phyloP scores from a whole-genome alignment of 208 protist species.

The Trichomonas gallinae region DNA sequence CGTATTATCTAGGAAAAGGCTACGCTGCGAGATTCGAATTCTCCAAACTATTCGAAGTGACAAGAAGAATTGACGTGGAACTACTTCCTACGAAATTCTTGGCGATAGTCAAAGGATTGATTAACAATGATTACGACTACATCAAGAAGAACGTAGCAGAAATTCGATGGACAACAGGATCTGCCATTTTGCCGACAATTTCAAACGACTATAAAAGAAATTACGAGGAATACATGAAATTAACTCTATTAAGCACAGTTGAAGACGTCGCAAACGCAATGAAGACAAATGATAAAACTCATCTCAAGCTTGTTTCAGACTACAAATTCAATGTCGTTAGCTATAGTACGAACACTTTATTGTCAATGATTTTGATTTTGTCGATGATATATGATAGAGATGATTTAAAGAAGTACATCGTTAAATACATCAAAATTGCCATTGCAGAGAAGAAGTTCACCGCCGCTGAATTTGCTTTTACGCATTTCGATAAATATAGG shows the following conservation, averaged over 20 bases:
- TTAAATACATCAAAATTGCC: neutral
- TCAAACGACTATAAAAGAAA: neutral
- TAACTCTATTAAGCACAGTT: neutral
- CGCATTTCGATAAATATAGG: neutral
- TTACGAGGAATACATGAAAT: neutral
- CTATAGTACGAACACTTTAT: neutral
- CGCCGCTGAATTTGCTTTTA: neutral
- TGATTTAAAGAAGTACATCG: neutral
- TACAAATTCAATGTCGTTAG: neutral
- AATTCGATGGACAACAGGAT: neutral
- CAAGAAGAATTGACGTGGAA: neutral
- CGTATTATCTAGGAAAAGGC: neutral
- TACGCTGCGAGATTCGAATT: neutral
- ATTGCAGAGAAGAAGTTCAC: neutral
- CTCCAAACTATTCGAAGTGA: neutral
- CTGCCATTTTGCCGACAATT: neutral
- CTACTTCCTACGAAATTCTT: neutral
- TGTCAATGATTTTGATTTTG: neutral
- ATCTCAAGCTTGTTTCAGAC: neutral
- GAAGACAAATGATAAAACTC: neutral
- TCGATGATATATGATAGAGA: neutral
- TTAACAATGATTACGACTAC: neutral
- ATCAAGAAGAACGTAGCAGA: neutral
- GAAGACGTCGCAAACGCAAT: neutral
- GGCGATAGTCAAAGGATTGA: neutral